Evolutionary conservation across 2,329 filamentous ascomycete genomes (phyloP), one percentile per base, ranked within the genome.

Genomic region (Colletotrichum sp.): DNA sequence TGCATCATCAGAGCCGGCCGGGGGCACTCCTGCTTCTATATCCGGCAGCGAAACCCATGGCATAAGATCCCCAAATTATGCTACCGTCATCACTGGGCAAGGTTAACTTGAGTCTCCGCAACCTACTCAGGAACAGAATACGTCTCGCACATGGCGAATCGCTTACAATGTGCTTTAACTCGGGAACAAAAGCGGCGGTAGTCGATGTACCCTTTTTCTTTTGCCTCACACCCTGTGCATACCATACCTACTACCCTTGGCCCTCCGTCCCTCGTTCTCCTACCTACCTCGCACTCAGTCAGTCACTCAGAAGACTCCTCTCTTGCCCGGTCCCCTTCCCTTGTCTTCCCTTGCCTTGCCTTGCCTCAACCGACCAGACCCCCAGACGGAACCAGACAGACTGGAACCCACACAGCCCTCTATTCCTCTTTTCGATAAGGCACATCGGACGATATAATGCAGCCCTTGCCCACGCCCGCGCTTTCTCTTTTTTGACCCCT

Each of bases 41-140:
- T 88, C 86, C 84, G 85, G 87, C 83, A 87, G 84, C 83, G 82
- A 83, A 81, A 82, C 85, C 70, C 85, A 88, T 88, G 87, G 88
- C 88, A 90, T 90, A 90, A 90, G 87, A 90, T 89, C 86, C 84
- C 85, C 89, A 89, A 90, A 89, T 90, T 90, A 90, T 90, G 86
- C 88, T 87, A 86, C 87, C 85, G 86, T 87, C 86, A 86, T 85
- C 83, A 84, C 85, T 85, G 84, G 85, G 81, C 86, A 86, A 86
- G 84, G 84, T 85, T 75, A 82, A 84, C 82, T 82, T 82, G 80
- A 82, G 83, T 83, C 84, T 84, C 84, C 84, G 83, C 84, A 84
- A 80, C 81, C 78, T 80, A 81, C 83, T 86, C 84, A 85, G 86
- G 86, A 87, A 88, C 87, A 82, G 84, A 84, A 86, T 83, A 82